Evolutionary conservation across 805 yeast species (phyloP).

Genomic region (Hanseniaspora vineae): DNA sequence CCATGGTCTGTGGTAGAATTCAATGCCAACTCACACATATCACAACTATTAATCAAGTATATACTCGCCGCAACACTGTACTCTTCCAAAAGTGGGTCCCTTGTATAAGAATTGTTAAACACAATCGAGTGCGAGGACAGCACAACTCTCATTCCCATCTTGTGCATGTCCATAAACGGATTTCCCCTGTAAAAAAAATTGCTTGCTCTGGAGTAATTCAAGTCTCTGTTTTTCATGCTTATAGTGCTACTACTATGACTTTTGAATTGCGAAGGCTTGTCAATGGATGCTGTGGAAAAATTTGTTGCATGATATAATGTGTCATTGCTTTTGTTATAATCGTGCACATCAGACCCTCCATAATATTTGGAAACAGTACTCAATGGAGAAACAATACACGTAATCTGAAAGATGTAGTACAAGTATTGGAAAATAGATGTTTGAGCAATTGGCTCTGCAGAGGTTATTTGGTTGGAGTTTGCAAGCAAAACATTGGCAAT

Average conservation of each 20-base stretch:
- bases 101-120: slow-evolving; percentile 20
- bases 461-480: slow-evolving; percentile 17
- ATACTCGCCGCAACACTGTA: slow-evolving; percentile 25
- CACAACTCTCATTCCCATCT: slow-evolving; percentile 17
- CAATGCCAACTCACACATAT: slow-evolving; percentile 20
- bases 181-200: slow-evolving; percentile 9
- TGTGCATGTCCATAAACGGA: slow-evolving; percentile 20
- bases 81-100: slow-evolving; percentile 23
- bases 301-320: no score
- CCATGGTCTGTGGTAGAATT: slow-evolving; percentile 15
- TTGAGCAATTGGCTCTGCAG: slow-evolving; percentile 19
- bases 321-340: no score
- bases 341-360: slow-evolving; percentile 1
- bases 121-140: slow-evolving; percentile 19
- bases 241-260: no score
- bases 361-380: slow-evolving; percentile 15
- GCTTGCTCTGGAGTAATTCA: not conserved
- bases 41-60: slow-evolving; percentile 21
- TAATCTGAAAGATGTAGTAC: slow-evolving; percentile 19
- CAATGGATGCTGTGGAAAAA: no score
- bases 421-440: slow-evolving; percentile 13
- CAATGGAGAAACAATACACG: slow-evolving; percentile 18
- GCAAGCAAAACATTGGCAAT: slow-evolving; percentile 18
- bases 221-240: not conserved
- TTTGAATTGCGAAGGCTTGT: no score